These are phyloP conservation scores for Chlorophyllum brunneum DNA, from an alignment of 768 basidiomycete species.

Conservation along the genomic window DNA sequence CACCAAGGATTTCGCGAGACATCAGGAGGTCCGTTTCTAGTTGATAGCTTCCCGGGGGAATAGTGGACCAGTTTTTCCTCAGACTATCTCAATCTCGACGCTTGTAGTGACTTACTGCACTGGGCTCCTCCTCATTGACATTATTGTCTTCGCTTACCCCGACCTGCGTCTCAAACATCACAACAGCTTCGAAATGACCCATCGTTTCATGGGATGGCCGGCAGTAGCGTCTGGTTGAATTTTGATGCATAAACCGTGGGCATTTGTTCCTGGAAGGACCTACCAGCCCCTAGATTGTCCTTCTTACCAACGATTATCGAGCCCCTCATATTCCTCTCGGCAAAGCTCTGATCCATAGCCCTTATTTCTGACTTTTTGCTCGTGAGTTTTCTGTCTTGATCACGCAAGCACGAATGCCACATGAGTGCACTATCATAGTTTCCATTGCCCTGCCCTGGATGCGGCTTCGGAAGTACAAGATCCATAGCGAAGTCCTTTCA, in stretches of 20 bases:
- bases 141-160: conserved; percentile 49
- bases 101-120: conserved; percentile 34
- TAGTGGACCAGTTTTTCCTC: background rate
- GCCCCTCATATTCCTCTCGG: conserved; percentile 31
- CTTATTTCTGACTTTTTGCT: conserved; percentile 46
- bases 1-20: conserved; percentile 29
- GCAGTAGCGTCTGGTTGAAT: conserved; percentile 6
- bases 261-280: background rate
- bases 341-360: conserved; percentile 37
- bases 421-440: conserved; percentile 23
- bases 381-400: conserved; percentile 11
- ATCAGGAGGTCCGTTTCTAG: conserved; percentile 24
- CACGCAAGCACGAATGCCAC: conserved; percentile 18
- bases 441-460: conserved; percentile 50
- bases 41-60: conserved; percentile 27
- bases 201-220: conserved; percentile 43
- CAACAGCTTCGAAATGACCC: conserved; percentile 51
- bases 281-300: conserved; percentile 3
- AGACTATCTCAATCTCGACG: conserved; percentile 14
- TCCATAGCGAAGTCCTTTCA: conserved; percentile 47
- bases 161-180: conserved; percentile 41
- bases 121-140: conserved; percentile 40
- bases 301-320: conserved; percentile 25
- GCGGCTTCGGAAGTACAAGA: conserved; percentile 43
- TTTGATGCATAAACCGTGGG: background rate